Evolutionary conservation across 2,329 filamentous ascomycete species (phyloP).

Genomic region (Emergomyces pasteurianus): DNA sequence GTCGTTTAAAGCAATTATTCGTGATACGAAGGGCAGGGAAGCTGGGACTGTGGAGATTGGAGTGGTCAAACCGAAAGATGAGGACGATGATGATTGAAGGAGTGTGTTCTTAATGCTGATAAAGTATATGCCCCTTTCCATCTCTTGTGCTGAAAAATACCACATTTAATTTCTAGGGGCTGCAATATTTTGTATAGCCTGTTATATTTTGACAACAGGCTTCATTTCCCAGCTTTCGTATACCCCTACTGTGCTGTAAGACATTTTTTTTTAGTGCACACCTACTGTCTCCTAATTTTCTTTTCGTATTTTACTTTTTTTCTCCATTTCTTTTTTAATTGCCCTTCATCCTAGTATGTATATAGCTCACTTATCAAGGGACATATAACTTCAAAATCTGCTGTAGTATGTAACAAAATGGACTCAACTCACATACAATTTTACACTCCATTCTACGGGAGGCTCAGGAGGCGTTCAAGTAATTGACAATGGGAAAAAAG

Average conservation of each 20-base stretch:
- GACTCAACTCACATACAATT: too few species aligned
- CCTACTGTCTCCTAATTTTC: too few species aligned
- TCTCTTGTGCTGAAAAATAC: background rate
- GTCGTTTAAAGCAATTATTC: slow-evolving; percentile 55
- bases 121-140: background rate
- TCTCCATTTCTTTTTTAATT: background rate
- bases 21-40: slow-evolving; percentile 36
- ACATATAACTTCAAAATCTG: too few species aligned
- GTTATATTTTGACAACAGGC: background rate
- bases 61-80: slow-evolving; percentile 26
- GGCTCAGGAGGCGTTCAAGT: too few species aligned
- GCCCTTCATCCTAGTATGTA: background rate
- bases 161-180: background rate
- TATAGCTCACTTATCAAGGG: background rate
- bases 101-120: background rate
- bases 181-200: background rate
- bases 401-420: too few species aligned
- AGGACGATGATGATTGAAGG: slow-evolving; percentile 17
- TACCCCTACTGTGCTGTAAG: background rate
- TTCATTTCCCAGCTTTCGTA: background rate
- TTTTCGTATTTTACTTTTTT: background rate
- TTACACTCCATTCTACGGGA: too few species aligned
- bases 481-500: too few species aligned
- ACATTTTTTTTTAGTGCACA: background rate
- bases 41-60: slow-evolving; percentile 38